Base-by-base conservation (phyloP, 371 early-diverging fungal genomes). In the Apophysomyces variabilis region DNA sequence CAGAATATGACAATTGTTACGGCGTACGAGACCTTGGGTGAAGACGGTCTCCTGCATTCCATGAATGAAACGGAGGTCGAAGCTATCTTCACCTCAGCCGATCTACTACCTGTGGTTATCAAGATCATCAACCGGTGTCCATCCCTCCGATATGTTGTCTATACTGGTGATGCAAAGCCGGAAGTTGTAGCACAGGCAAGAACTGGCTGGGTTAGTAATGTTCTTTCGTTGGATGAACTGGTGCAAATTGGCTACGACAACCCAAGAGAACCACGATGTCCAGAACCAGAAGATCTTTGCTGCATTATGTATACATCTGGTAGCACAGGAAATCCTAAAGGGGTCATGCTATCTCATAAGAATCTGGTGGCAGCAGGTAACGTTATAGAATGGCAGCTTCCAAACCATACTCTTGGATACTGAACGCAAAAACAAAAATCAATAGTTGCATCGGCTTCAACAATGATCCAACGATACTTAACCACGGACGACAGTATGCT, bases 231-330 rank as follows among this genome's bases (percentile, higher is more conserved):
- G 50, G 89, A 90, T 58, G 89, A 91, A 35, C 65, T 94, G 56
- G 70, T 70, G 47, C 67, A 76, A n/a, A 70, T 92, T 44, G 96
- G 95, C 47, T 79, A 76, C 41, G 80, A 85, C 11, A 66, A 88
- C 69, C 91, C 89, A 5, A 73, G 69, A 14, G 87, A 85, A 38
- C 83, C 88, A 13, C 70, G 71, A n/a, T 81, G 85, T 7, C 92
- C 96, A 12, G 84, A 76, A 18, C 77, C 86, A 32, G 89, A 93
- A 59, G 94, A 94, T 67, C 71, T 90, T 56, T 93, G 94, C 69
- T 89, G 96, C 78, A 92, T 98, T 74, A 95, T 96, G 88, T 99
- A 98, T 77, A 97, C 99, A 14, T 94, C 94, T 57, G 99, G 98
- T 54, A 93, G 94, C 1, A 93, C 95, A 2, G 99, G 99, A 18